Percentiles rank a stretch among this genome's conserved stretches.
Conservation (phyloP, 1,284 basidiomycete species). For the Takashimella tepidaria region DNA sequence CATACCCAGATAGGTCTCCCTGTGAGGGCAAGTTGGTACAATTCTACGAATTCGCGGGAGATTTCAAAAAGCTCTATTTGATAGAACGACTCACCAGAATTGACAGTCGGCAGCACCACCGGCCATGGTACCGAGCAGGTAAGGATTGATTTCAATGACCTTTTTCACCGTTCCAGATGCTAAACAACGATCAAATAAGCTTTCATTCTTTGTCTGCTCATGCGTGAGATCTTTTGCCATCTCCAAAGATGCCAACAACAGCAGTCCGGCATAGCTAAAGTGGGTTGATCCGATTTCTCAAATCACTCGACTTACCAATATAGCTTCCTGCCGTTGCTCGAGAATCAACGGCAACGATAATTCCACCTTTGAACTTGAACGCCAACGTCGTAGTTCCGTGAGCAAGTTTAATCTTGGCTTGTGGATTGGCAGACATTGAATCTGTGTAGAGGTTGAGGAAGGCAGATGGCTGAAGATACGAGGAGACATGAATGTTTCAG, state of each 20-base stretch:
- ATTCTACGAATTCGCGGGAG: not conserved
- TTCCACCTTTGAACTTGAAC: constrained; percentile 93
- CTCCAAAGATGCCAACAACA: no score
- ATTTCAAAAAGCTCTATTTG: constrained; percentile 24
- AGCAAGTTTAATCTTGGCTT: constrained; percentile 94
- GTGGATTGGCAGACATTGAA: constrained; percentile 78
- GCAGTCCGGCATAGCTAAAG: not conserved
- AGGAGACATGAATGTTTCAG: not conserved
- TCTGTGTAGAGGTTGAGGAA: constrained; percentile 89
- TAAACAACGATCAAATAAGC: constrained; percentile 38
- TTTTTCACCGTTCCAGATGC: constrained; percentile 95
- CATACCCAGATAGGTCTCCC: constrained; percentile 98
- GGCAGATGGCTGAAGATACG: constrained; percentile 69
- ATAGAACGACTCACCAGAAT: constrained; percentile 49
- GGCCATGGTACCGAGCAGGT: constrained; percentile 97
- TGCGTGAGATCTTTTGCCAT: no score
- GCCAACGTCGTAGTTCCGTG: constrained; percentile 99
- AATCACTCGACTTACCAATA: constrained; percentile 66
- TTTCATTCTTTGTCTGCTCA: not conserved
- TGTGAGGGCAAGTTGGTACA: constrained; percentile 16
- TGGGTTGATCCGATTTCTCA: no score
- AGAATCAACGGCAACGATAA: constrained; percentile 97
- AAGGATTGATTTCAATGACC: constrained; percentile 99
- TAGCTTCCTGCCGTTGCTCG: constrained; percentile 96
- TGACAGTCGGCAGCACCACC: constrained; percentile 77